Percentiles rank a stretch among this genome's conserved stretches.
Evolutionary conservation across 257 asterid genomes (phyloP).

Genomic region (Solanum commersonii): DNA sequence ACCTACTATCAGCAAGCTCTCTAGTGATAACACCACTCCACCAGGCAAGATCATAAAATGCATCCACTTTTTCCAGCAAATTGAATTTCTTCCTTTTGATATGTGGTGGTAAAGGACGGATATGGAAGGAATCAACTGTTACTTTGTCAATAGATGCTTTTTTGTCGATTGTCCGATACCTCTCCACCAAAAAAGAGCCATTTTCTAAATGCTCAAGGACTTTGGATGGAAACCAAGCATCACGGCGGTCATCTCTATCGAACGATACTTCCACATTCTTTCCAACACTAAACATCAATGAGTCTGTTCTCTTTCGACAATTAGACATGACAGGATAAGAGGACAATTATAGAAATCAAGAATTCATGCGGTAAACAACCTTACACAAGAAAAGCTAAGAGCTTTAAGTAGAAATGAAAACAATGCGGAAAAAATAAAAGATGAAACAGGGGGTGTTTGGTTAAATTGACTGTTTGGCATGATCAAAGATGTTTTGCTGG

Average conservation of each 20-base stretch:
- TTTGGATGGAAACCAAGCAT: slow-evolving; percentile 57
- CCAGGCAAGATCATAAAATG: slow-evolving; percentile 45
- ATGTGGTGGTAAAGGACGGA: slow-evolving; percentile 72
- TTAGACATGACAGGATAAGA: slow-evolving; percentile 7
- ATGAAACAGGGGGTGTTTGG: neutral
- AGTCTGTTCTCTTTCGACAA: slow-evolving; percentile 40
- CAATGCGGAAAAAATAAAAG: too few relatives aligned
- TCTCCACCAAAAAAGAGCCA: slow-evolving; percentile 37
- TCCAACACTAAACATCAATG: slow-evolving; percentile 50
- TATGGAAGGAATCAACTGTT: slow-evolving; percentile 31
- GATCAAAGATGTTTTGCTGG: neutral
- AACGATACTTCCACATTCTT: slow-evolving; percentile 59
- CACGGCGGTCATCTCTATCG: slow-evolving; percentile 28
- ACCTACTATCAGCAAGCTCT: slow-evolving; percentile 38
- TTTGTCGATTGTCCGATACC: neutral
- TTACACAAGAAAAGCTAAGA: neutral
- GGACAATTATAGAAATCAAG: neutral
- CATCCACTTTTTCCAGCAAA: slow-evolving; percentile 67
- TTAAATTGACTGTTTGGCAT: neutral
- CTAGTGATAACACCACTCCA: slow-evolving; percentile 51
- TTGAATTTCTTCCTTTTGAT: slow-evolving; percentile 33
- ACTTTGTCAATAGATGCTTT: slow-evolving; percentile 7
- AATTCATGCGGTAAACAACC: neutral
- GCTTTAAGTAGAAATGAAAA: neutral
- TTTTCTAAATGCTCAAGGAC: slow-evolving; percentile 25